phyloP scores from a whole-genome alignment of 1,284 basidiomycete species.

The Coniferiporia sulphurascens region DNA sequence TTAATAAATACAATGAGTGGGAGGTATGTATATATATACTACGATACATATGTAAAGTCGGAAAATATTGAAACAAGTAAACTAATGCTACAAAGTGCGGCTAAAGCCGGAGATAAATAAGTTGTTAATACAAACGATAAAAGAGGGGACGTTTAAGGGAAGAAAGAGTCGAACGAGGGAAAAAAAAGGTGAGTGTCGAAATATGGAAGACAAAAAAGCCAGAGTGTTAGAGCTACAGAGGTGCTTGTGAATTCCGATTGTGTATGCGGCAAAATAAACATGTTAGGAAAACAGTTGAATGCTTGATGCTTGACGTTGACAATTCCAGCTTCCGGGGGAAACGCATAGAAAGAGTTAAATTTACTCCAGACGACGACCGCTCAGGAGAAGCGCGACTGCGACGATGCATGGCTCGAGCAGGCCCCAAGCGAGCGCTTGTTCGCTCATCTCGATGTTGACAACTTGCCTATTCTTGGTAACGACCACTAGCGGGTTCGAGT shows the following conservation, averaged over 20 bases:
- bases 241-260: background rate
- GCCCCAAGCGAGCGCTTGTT: conserved; percentile 14
- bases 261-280: background rate
- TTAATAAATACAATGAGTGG: no score
- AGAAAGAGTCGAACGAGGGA: background rate
- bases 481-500: conserved; percentile 8
- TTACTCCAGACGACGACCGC: conserved; percentile 17
- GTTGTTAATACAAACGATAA: no score
- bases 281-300: background rate
- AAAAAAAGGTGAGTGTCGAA: background rate
- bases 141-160: no score
- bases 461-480: conserved; percentile 13
- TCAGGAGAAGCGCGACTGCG: conserved; percentile 16
- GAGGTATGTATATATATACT: no score
- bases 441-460: conserved; percentile 16
- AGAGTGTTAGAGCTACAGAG: background rate
- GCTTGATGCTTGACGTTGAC: background rate
- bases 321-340: background rate
- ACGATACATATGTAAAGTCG: no score
- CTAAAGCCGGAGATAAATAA: no score
- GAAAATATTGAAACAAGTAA: no score
- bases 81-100: no score
- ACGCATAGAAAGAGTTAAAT: background rate
- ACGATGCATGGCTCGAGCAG: conserved; percentile 19
- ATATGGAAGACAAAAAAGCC: background rate